phyloP scores from a whole-genome alignment of 1,284 basidiomycete genomes.

The Cutaneotrichosporon daszewskae region DNA sequence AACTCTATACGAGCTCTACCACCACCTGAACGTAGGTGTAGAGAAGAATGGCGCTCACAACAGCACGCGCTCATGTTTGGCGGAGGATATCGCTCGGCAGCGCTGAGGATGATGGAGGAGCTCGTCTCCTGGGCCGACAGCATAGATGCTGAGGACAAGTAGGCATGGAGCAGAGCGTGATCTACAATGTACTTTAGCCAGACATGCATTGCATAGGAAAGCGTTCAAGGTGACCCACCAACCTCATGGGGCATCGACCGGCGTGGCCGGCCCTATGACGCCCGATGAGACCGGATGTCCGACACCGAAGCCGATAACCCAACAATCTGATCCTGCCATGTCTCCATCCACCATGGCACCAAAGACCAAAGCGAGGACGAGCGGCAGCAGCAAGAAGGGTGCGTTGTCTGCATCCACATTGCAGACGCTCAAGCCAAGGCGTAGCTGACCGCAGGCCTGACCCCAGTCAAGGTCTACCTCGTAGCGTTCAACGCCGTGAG shows the following conservation, averaged over 20 bases:
- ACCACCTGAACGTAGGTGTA: constrained; percentile 63
- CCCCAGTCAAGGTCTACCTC: constrained; percentile 56
- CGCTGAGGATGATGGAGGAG: constrained; percentile 36
- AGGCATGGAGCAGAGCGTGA: no score
- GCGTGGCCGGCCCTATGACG: no score
- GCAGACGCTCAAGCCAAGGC: not conserved
- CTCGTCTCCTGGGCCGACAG: constrained; percentile 33
- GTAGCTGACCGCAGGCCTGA: constrained; percentile 12
- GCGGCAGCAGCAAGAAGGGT: no score
- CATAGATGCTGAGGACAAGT: not conserved
- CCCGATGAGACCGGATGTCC: no score
- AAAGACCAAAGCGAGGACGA: no score
- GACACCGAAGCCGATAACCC: no score
- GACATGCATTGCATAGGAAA: not conserved
- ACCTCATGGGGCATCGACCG: no score
- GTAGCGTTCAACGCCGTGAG: constrained; percentile 71
- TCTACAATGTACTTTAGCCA: no score
- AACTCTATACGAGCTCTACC: constrained; percentile 75
- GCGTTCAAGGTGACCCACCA: no score
- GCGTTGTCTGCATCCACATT: no score
- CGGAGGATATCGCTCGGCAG: constrained; percentile 32
- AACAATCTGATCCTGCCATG: no score
- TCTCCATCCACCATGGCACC: no score
- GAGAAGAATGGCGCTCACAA: not conserved
- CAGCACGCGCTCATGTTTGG: constrained; percentile 47